phyloP scores from a whole-genome alignment of 1,284 basidiomycete genomes.

The Golubevia sp. region DNA sequence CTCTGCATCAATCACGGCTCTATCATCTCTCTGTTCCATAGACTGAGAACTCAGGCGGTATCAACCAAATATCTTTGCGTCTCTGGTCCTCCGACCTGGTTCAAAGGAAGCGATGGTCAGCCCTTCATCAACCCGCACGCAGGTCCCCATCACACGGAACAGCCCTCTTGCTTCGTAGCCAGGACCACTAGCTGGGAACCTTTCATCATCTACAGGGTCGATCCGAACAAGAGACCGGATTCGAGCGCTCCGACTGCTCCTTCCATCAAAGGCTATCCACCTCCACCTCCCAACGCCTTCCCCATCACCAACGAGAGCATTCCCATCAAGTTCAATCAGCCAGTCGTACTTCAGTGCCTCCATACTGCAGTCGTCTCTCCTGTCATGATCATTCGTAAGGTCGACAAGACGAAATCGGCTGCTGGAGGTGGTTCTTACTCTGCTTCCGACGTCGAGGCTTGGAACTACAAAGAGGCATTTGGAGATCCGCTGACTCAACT shows the following conservation, averaged over 20 bases:
- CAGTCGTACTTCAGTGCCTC: constrained; percentile 89
- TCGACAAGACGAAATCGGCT: constrained; percentile 81
- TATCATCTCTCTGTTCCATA: constrained; percentile 91
- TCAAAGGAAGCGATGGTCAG: constrained; percentile 50
- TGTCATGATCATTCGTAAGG: constrained; percentile 87
- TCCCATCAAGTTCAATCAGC: constrained; percentile 89
- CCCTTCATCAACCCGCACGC: constrained; percentile 43
- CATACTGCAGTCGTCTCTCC: constrained; percentile 91
- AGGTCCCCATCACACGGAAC: constrained; percentile 16
- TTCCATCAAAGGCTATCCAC: constrained; percentile 68
- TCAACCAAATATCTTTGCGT: constrained; percentile 90
- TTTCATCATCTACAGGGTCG: constrained; percentile 79
- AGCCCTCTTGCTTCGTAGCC: constrained; percentile 62
- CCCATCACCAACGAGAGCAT: constrained; percentile 7
- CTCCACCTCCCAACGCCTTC: constrained; percentile 81
- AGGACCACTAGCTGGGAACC: constrained; percentile 71
- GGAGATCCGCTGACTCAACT: neutral
- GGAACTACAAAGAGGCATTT: neutral
- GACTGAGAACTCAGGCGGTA: constrained; percentile 74
- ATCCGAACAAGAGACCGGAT: constrained; percentile 59
- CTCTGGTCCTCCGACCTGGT: constrained; percentile 72
- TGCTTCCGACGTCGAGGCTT: no score
- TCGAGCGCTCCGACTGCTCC: neutral
- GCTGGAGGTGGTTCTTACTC: no score
- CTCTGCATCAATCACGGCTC: constrained; percentile 93